Evolutionary conservation across 345 rosid species (phyloP), one percentile per base, ranked within the genome.

Genomic region (Linum lewisii): DNA sequence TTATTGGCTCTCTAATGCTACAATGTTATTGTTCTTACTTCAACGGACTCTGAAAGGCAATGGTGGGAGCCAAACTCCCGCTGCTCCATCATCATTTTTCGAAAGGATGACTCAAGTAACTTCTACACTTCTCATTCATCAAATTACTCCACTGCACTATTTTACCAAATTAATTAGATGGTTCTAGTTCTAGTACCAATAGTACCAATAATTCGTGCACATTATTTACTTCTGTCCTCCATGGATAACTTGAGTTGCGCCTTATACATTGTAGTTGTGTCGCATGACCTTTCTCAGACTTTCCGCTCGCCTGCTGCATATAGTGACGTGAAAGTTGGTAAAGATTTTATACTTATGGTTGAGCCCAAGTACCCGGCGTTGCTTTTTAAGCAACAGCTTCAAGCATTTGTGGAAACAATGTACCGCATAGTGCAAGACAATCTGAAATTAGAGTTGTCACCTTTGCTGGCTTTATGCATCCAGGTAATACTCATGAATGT

Each of bases 381-480:
- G 60, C 60, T 57, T 25, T 57, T 57, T 57, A 57, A 57, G 60
- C 42, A 57, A 21, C 60, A 57, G 60, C 60, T 57, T 26, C 26
- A 44, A 25, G 60, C 60, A 25, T 57, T 26, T 57, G 60, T 57
- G 60, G 60, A 57, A 26, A 57, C 60, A 14, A 57, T 57, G 34
- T 57, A 25, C 29, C 44, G 60, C n/a, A 57, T 57, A 32, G n/a
- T 57, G n/a, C 60, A 44, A 14, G 60, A 57, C 44, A 57, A 57
- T 57, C 18, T 57, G 5, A 57, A 57, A 21, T 18, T 18, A 36
- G 60, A 57, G 14, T 8, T 57, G 10, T 29, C 20, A 25, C 42
- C 60, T 5, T 36, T 32, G 60, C 44, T 57, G 20, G 18, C 60
- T 57, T 25, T 13, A 16, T 57, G 60, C 18, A 57, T 57, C 60